Percentiles rank a stretch among this genome's conserved stretches.
phyloP scores from a whole-genome alignment of 805 yeast species.

The Lipomyces mesembrius region DNA sequence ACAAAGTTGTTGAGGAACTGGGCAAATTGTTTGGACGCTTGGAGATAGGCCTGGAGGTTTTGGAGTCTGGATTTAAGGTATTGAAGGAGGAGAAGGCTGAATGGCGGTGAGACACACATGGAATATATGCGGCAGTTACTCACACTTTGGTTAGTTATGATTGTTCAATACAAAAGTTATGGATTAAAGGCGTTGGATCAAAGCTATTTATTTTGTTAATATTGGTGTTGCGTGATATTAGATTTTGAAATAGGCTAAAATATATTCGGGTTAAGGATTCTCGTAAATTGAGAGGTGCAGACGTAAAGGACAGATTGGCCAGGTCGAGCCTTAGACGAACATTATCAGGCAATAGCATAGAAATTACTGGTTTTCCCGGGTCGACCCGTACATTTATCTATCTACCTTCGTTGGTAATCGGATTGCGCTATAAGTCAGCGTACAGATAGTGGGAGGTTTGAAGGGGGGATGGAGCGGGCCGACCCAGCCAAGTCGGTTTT shows the following conservation, averaged over 20 bases:
- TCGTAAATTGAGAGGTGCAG: too few species aligned
- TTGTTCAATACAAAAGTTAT: neutral
- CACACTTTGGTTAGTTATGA: neutral
- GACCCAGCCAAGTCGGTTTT: too few species aligned
- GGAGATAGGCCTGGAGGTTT: slow-evolving; percentile 29
- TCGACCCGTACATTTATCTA: too few species aligned
- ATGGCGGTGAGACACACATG: slow-evolving; percentile 1
- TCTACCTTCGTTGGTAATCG: too few species aligned
- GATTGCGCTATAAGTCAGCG: too few species aligned
- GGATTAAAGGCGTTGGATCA: slow-evolving; percentile 9
- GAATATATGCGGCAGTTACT: neutral
- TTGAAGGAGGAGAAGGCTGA: slow-evolving; percentile 29
- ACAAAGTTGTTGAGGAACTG: slow-evolving; percentile 29
- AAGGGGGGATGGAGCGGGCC: too few species aligned
- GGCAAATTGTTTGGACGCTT: slow-evolving; percentile 22
- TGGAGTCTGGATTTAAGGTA: slow-evolving; percentile 33
- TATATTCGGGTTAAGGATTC: too few species aligned
- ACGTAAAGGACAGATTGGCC: too few species aligned
- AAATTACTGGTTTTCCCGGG: too few species aligned
- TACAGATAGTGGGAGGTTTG: too few species aligned
- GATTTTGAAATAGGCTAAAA: neutral
- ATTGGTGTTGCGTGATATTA: neutral
- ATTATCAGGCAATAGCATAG: too few species aligned
- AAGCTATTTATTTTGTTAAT: neutral
- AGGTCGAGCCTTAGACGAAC: too few species aligned